Conservation (phyloP, 2,329 filamentous ascomycete species). For the Aspergillus oerlinghausenensis region DNA sequence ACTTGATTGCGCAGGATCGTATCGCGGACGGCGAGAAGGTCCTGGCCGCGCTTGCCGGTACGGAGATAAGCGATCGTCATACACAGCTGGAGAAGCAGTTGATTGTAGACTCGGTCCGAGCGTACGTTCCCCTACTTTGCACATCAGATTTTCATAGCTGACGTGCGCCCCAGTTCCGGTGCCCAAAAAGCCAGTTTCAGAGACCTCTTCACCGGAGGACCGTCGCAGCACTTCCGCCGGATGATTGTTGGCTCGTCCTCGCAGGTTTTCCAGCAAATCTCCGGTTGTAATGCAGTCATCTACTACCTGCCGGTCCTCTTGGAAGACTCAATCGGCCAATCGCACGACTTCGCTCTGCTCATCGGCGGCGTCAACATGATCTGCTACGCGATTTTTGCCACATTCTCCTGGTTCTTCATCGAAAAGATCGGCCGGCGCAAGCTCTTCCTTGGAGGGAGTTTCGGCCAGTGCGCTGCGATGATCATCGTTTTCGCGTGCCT, state of each 20-base stretch:
- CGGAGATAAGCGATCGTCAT: conserved; percentile 50
- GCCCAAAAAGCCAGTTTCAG: conserved; percentile 44
- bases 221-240: conserved; percentile 37
- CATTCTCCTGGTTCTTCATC: conserved; percentile 47
- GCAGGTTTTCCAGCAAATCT: conserved; percentile 46
- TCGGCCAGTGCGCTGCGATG: conserved; percentile 39
- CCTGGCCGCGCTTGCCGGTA: conserved; percentile 47
- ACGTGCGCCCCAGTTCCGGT: conserved; percentile 53
- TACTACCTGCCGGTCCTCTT: conserved; percentile 49
- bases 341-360: conserved; percentile 44
- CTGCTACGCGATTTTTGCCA: conserved; percentile 37
- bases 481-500: conserved; percentile 38
- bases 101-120: conserved; percentile 61
- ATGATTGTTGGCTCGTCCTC: conserved; percentile 38
- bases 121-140: conserved; percentile 38
- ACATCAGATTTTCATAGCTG: conserved; percentile 9
- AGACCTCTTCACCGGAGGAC: conserved; percentile 33
- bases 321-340: conserved; percentile 42
- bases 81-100: conserved; percentile 59
- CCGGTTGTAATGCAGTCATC: conserved; percentile 48
- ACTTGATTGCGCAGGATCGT: conserved; percentile 43
- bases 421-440: conserved; percentile 46
- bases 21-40: conserved; percentile 47
- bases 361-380: conserved; percentile 52
- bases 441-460: conserved; percentile 36